Evolutionary conservation across 2,329 filamentous ascomycete species (phyloP).

Genomic region (Botrytis fabae): DNA sequence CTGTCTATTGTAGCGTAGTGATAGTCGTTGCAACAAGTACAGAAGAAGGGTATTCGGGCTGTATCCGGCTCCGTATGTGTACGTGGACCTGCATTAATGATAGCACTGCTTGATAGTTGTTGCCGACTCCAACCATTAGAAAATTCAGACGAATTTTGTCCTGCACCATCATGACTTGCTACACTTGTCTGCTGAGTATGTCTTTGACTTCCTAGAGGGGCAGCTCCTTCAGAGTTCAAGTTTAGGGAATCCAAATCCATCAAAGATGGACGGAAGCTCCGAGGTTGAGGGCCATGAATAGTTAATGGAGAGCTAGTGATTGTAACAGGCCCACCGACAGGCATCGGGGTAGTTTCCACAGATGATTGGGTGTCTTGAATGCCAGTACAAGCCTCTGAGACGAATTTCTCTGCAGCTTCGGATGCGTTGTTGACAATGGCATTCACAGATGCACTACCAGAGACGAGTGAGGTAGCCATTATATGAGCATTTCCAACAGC

Average conservation of each 20-base stretch:
- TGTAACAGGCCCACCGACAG: background rate
- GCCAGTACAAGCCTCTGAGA: background rate
- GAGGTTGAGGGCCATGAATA: conserved; percentile 7
- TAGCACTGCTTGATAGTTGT: background rate
- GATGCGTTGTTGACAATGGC: background rate
- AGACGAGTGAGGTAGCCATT: background rate
- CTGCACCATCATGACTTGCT: background rate
- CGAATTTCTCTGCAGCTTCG: background rate
- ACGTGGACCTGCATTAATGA: background rate
- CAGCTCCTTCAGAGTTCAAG: background rate
- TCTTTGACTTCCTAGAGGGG: too few species aligned
- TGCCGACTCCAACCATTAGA: conserved; percentile 22
- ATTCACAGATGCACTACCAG: background rate
- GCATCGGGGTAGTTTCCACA: background rate
- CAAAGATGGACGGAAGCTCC: background rate
- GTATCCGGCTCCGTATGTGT: background rate
- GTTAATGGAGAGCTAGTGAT: background rate
- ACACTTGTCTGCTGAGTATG: background rate
- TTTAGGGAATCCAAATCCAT: background rate
- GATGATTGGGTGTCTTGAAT: background rate
- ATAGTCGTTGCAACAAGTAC: conserved; percentile 24
- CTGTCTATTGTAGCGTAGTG: conserved; percentile 15
- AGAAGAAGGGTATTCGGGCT: conserved; percentile 4
- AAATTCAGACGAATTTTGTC: background rate
- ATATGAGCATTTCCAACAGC: background rate